phyloP scores from a whole-genome alignment of 305 asterid species.

The Fraxinus sp. region DNA sequence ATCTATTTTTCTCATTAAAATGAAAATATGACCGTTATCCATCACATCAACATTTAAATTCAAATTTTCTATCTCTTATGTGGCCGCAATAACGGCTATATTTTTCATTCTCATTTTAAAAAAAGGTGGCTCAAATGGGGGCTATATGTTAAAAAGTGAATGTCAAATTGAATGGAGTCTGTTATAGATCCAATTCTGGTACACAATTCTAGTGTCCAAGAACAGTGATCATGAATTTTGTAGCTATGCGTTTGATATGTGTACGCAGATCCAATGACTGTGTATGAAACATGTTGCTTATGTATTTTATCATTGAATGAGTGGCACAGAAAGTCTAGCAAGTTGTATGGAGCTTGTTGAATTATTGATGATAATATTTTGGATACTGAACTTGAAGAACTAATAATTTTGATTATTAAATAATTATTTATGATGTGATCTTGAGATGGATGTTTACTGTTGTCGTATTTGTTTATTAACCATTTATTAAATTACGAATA shows the following conservation, averaged over 20 bases:
- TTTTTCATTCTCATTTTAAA: too few relatives aligned
- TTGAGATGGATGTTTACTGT: conserved; percentile 22
- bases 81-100: too few relatives aligned
- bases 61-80: too few relatives aligned
- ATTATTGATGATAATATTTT: conserved; percentile 14
- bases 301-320: conserved; percentile 16
- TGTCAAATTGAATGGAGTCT: not conserved
- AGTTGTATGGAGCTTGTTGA: conserved; percentile 21
- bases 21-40: too few relatives aligned
- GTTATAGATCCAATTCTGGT: not conserved
- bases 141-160: not conserved
- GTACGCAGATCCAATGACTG: not conserved
- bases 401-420: conserved; percentile 19
- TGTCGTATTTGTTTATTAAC: conserved; percentile 21
- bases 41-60: too few relatives aligned
- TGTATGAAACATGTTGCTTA: conserved; percentile 10
- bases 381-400: not conserved
- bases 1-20: too few relatives aligned
- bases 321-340: conserved; percentile 16
- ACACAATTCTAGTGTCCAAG: not conserved
- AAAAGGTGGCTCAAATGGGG: too few relatives aligned
- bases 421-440: conserved; percentile 20
- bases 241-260: not conserved
- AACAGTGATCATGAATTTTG: not conserved
- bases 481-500: not conserved